Evolutionary conservation across 148 eudicot genomes (phyloP), one percentile per base, ranked within the genome.

Genomic region (Rhododendron williamsianum): DNA sequence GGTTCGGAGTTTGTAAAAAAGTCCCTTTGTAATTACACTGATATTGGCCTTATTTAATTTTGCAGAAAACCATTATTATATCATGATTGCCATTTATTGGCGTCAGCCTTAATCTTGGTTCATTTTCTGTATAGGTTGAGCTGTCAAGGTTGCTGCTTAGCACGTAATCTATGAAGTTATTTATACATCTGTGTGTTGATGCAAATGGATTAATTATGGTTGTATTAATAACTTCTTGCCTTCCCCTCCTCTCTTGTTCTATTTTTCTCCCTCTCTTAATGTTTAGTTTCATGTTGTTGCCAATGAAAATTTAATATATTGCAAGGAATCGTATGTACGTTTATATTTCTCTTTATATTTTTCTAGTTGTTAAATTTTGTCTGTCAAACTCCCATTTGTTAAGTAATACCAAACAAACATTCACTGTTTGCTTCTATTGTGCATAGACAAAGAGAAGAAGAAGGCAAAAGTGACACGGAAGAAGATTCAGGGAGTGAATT

Each of bases 361-460:
- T 67, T 23, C 21, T 6, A 27, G 74, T 13, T 33, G 19, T 15
- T 38, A 18, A 74, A 19, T 74, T 74, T 2, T 36, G n/a, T 15
- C 41, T 71, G 4, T 67, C 41, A 30, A 71, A 33, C 38, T 30
- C 41, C 19, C 12, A 65, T 30, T 71, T 4, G 76, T 30, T 65
- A 15, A 13, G 76, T 71, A 33, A 30, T 27, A 71, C 38, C 19
- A 71, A 13, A 33, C 41, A 33, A 71, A 27, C 76, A 11, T 71
- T 71, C 2, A 71, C 76, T 1, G 18, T 71, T 71, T 27, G 19
- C 76, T 30, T 74, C 9, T 35, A 18, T 74, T 74, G 46, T 18
- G 48, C n/a, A 12, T 73, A 74, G 78, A 38, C 78, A 74, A 18
- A 74, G 78, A 18, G 78, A 74, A 74, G 78, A 74, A 74, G 25